These are phyloP conservation scores for Kazachstania sp. DNA, from an alignment of 1,139 yeast genomes.

Conservation along the genomic window DNA sequence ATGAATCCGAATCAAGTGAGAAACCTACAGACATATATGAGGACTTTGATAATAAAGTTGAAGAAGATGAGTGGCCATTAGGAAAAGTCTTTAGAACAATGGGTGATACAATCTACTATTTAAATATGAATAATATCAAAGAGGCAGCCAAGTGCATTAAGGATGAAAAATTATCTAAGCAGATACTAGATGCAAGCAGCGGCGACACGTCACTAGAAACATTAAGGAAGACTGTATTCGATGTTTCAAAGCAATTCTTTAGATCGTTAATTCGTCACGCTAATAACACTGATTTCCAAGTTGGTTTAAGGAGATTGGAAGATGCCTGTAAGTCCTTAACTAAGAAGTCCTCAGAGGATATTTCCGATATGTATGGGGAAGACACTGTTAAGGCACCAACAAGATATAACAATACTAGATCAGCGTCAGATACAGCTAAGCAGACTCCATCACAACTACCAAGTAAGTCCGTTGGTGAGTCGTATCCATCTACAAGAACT, in stretches of 20 bases:
- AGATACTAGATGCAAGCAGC: slow-evolving; percentile 6
- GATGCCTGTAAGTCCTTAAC: slow-evolving; percentile 7
- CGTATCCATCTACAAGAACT: background rate
- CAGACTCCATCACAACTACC: background rate
- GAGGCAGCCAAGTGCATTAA: slow-evolving; percentile 12
- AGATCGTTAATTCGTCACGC: slow-evolving; percentile 12
- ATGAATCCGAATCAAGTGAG: too few relatives aligned
- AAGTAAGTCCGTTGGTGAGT: background rate
- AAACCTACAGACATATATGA: background rate
- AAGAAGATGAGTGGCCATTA: slow-evolving; percentile 10
- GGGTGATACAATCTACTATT: slow-evolving; percentile 14
- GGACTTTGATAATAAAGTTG: background rate
- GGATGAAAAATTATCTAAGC: slow-evolving; percentile 9
- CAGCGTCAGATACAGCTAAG: background rate
- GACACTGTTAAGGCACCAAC: slow-evolving; percentile 3
- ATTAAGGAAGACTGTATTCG: slow-evolving; percentile 10
- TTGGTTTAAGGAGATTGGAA: slow-evolving; percentile 9
- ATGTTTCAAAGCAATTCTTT: slow-evolving; percentile 12
- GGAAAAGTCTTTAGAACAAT: slow-evolving; percentile 16
- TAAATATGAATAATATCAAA: slow-evolving; percentile 13
- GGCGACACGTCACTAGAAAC: slow-evolving; percentile 10
- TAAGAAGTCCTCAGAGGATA: slow-evolving; percentile 2
- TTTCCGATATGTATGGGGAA: slow-evolving; percentile 9
- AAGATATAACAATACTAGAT: slow-evolving; percentile 3
- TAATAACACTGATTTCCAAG: slow-evolving; percentile 12